Conservation (phyloP, 192 early-diverging fungal genomes). For the Phycomyces nitens region DNA sequence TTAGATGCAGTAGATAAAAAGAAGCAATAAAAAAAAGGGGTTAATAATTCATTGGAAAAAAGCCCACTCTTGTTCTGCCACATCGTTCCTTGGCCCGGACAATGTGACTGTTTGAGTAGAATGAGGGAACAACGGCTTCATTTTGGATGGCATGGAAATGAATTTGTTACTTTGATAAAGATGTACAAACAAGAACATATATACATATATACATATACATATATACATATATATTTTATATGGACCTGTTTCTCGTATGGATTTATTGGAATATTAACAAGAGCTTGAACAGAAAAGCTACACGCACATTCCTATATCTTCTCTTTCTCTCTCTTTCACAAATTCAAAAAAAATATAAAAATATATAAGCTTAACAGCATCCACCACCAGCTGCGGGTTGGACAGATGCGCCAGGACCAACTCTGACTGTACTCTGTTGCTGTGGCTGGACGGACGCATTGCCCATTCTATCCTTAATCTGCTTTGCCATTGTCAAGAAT, state of each 20-base stretch:
- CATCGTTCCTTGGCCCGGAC: too few species aligned
- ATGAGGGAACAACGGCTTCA: too few species aligned
- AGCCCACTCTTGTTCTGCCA: too few species aligned
- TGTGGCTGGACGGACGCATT: conserved; percentile 14
- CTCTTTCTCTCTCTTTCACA: background rate
- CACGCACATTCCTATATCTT: background rate
- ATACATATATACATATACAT: too few species aligned
- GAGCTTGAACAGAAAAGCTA: background rate
- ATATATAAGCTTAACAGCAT: conserved; percentile 15
- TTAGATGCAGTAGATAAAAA: conserved; percentile 88
- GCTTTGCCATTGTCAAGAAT: conserved; percentile 98
- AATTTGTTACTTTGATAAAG: too few species aligned
- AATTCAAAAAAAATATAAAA: background rate
- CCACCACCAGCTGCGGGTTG: conserved; percentile 14
- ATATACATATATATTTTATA: too few species aligned
- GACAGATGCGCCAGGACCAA: conserved; percentile 21
- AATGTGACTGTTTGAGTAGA: too few species aligned
- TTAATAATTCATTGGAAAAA: too few species aligned
- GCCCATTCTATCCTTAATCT: conserved; percentile 87
- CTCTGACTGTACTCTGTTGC: conserved; percentile 20
- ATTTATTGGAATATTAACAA: background rate
- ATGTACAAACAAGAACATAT: too few species aligned
- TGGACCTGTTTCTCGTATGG: too few species aligned
- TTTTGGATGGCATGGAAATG: too few species aligned
- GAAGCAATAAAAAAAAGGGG: conserved; percentile 50